phyloP scores from a whole-genome alignment of 768 basidiomycete genomes.

The Mycena vitilis region DNA sequence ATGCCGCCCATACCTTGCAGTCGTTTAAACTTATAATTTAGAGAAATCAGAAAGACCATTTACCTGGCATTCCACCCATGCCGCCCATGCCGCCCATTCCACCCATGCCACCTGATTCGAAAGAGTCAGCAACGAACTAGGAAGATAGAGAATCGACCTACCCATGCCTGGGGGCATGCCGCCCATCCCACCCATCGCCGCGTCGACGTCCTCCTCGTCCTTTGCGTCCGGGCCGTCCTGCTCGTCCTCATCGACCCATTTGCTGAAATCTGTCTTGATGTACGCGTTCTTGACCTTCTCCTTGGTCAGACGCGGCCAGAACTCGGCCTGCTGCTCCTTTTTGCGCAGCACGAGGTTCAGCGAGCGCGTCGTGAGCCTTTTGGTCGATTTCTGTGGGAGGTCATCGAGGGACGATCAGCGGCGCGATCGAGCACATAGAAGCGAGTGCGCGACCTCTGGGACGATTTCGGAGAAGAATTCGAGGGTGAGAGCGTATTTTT shows the following conservation, averaged over 20 bases:
- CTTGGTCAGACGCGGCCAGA: constrained; percentile 94
- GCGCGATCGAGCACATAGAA: constrained; percentile 6
- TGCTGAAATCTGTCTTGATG: constrained; percentile 95
- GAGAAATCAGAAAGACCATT: too few species aligned
- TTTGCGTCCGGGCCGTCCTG: constrained; percentile 72
- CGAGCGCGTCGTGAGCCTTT: constrained; percentile 74
- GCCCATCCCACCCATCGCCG: constrained; percentile 57
- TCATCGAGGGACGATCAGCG: constrained; percentile 20
- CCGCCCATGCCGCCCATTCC: constrained; percentile 33
- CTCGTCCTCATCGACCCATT: constrained; percentile 98
- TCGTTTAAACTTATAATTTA: too few species aligned
- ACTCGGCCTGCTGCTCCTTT: constrained; percentile 79
- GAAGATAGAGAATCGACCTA: constrained; percentile 10
- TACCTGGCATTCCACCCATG: constrained; percentile 19
- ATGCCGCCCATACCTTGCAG: constrained; percentile 46
- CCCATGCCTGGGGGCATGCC: constrained; percentile 49
- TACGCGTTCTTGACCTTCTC: constrained; percentile 83
- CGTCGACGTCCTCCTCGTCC: constrained; percentile 62
- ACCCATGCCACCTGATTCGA: constrained; percentile 33
- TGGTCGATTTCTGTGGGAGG: constrained; percentile 62
- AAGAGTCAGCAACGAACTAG: too few species aligned
- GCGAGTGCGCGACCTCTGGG: constrained; percentile 69
- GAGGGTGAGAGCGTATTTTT: constrained; percentile 80
- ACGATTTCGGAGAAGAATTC: constrained; percentile 81
- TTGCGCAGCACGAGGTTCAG: constrained; percentile 81